Evolutionary conservation across 305 asterid species (phyloP), one percentile per base, ranked within the genome.

Genomic region (Ilex paraguariensis): DNA sequence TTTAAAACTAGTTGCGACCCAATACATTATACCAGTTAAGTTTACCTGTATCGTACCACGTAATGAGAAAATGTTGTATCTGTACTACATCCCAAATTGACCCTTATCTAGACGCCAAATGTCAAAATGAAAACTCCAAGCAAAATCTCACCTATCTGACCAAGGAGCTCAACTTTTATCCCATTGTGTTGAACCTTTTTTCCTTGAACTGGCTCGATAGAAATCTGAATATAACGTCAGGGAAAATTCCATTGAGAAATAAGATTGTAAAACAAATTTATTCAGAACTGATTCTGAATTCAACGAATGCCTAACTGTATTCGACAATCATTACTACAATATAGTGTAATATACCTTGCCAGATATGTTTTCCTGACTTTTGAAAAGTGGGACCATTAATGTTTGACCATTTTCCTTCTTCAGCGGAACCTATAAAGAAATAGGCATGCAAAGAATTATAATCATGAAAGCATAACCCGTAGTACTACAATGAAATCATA

Each of bases 151-250:
- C 98, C 98, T 78, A 92, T 92, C 86, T 92, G 98, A 60, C 98
- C 98, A 74, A 78, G 77, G 70, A 78, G 86, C 79, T 92, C 98
- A 73, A 92, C 95, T 77, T 92, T 92, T 77, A 92, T 86, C 54
- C 98, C 98, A 60, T 87, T 90, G 81, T 92, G 98, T 53, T 92
- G 97, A 69, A 90, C 96, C 82, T 90, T 92, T 85, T 92, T 92
- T 68, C 98, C 98, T n/a, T 93, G 80, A 57, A 80, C 71, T 57
- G 98, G 56, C 28, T 56, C 57, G 6, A 50, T 36, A 16, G 74
- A 73, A 56, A 81, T 81, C 83, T 81, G 81, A 68, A 54, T 30
- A 66, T 36, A 49, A 1, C 66, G 64, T 17, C 59, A 64, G 36
- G 31, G 46, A n/a, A 44, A 11, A 66, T 7, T 40, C 30, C 46